These are phyloP conservation scores for Penicillium mononematosum DNA, from an alignment of 495 filamentous ascomycete genomes.

Conservation along the genomic window DNA sequence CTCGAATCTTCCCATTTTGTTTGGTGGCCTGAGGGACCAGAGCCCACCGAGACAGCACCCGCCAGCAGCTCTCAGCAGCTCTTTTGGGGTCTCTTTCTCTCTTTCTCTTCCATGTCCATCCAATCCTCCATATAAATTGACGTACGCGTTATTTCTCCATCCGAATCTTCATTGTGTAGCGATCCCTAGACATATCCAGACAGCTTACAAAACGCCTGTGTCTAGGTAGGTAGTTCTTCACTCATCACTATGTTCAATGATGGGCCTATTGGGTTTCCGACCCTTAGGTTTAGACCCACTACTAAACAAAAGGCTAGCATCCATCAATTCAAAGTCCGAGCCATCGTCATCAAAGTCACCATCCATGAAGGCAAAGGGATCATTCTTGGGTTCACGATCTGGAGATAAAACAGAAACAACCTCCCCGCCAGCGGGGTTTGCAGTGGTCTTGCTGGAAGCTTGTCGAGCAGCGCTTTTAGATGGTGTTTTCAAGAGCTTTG, in stretches of 20 bases:
- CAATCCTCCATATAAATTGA: too few species aligned
- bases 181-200: background rate
- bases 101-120: too few species aligned
- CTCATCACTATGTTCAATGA: constrained; percentile 20
- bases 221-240: constrained; percentile 11
- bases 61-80: too few species aligned
- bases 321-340: constrained; percentile 17
- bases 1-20: too few species aligned
- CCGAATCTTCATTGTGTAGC: too few species aligned
- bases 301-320: constrained; percentile 16
- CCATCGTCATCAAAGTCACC: constrained; percentile 18
- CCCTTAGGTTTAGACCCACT: constrained; percentile 10
- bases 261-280: constrained; percentile 1
- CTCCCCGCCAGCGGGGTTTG: constrained; percentile 1
- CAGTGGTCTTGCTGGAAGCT: background rate
- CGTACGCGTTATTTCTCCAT: too few species aligned
- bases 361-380: constrained; percentile 1
- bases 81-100: too few species aligned
- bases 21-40: too few species aligned
- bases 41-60: too few species aligned
- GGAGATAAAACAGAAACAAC: constrained; percentile 18
- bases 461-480: background rate
- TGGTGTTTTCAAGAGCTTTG: constrained; percentile 5
- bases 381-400: constrained; percentile 3
- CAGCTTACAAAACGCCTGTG: constrained; percentile 4